Conservation (phyloP, 768 basidiomycete genomes). For the Exidia glandulosa region DNA sequence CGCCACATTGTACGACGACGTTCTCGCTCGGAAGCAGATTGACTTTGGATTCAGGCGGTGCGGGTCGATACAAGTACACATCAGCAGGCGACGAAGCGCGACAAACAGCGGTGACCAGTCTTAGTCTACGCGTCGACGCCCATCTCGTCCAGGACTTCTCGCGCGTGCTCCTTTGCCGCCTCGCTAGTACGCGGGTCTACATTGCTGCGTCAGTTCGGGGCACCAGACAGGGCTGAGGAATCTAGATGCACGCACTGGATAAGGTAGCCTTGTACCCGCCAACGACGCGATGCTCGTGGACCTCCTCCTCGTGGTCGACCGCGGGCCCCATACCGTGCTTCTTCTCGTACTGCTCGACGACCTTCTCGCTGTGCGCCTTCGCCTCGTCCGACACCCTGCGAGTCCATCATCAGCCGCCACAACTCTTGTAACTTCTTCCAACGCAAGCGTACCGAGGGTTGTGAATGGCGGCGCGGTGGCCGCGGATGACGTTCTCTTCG, state of each 20-base stretch:
- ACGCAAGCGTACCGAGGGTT: not conserved
- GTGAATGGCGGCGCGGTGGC: not conserved
- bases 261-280: constrained; percentile 44
- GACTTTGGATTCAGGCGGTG: too few relatives aligned
- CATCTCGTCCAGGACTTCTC: constrained; percentile 38
- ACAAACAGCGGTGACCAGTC: too few relatives aligned
- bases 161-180: constrained; percentile 42
- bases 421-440: too few relatives aligned
- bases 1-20: too few relatives aligned
- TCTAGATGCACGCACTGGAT: constrained; percentile 22
- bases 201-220: not conserved
- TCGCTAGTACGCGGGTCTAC: constrained; percentile 35
- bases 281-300: constrained; percentile 7
- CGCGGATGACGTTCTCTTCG: not conserved
- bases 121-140: constrained; percentile 26
- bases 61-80: too few relatives aligned
- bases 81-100: too few relatives aligned
- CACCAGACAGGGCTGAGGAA: not conserved
- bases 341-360: not conserved
- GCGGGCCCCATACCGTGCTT: too few relatives aligned
- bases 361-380: not conserved
- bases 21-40: too few relatives aligned
- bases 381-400: not conserved
- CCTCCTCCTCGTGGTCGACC: not conserved
- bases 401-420: not conserved